Evolutionary conservation across 1,139 yeast species (phyloP).

Genomic region (Protomyces lactucae-debilis): DNA sequence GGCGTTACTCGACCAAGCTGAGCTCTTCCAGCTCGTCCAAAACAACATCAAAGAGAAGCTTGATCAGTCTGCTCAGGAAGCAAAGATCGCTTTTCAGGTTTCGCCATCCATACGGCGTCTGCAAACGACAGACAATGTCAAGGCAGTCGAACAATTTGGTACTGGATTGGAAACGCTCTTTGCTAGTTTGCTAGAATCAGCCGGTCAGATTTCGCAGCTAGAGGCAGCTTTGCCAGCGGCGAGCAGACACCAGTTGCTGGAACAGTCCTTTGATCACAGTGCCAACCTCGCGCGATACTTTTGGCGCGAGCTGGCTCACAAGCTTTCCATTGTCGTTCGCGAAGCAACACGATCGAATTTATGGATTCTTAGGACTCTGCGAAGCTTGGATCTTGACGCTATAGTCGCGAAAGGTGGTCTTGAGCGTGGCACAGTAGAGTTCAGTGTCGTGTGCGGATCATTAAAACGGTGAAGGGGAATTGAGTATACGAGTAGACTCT

Average conservation of each 20-base stretch:
- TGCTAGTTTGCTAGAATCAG: neutral
- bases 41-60: neutral
- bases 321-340: slow-evolving; percentile 3
- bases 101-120: neutral
- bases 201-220: neutral
- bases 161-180: slow-evolving; percentile 4
- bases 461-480: neutral
- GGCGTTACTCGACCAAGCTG: neutral
- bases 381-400: neutral
- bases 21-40: neutral
- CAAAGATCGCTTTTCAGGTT: slow-evolving; percentile 7
- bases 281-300: slow-evolving; percentile 17
- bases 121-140: slow-evolving; percentile 7
- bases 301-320: slow-evolving; percentile 22
- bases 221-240: slow-evolving; percentile 12
- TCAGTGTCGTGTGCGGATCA: slow-evolving; percentile 14
- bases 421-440: slow-evolving; percentile 20
- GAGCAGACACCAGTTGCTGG: neutral
- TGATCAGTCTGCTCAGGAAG: neutral
- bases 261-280: slow-evolving; percentile 14
- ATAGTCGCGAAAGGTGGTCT: slow-evolving; percentile 9
- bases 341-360: slow-evolving; percentile 18
- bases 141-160: neutral
- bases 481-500: neutral
- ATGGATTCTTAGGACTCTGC: slow-evolving; percentile 13